Base-by-base conservation (phyloP, 2,329 filamentous ascomycete species). In the Trichoderma cornu-damae region DNA sequence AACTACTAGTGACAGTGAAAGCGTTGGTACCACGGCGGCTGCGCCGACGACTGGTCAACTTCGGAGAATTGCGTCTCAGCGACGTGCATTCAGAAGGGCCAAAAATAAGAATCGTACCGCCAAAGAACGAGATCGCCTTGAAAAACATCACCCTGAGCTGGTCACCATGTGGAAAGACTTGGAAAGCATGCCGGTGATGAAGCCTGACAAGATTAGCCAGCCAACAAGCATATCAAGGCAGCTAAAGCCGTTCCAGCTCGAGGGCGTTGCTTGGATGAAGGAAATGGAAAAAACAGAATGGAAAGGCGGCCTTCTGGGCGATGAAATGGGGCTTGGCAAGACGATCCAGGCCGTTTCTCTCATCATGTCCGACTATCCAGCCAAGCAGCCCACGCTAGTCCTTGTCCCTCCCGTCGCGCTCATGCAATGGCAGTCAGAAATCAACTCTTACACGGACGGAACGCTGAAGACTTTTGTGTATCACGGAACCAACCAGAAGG, bases 271-370 rank as follows among this genome's bases (percentile, higher is more conserved):
- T 50, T 99, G 94, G 94, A 95, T 99, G 90, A 84, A 82, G 60
- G 86, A 82, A 56, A 96, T 97, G 80, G 94, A 99, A 70, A 78
- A 89, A 72, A 88, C 84, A 0, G 75, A 87, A 37, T 97, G 92
- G 81, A 89, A 86, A 67, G 94, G 94, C 16, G 94, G 94, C 12
- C 78, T 99, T 2, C 81, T 99, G 2, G 94, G 94, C 59, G 94
- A 99, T 65, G 94, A 99, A 73, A 99, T 99, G 94, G 94, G 94
- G 6, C 89, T 99, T 75, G 94, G 94, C 49, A 99, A 99, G 76
- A 99, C 94, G 0, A 97, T 99, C 50, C 94, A 99, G 72, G 93
- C 94, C 2, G 94, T 99, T 16, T 96, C 93, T 3, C 81, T 99
- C 43, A 91, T 99, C 72, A 97, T 97, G 94, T 96, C 93, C 1